Conservation (phyloP, 1,284 basidiomycete species). For the Cutaneotrichosporon dermatis region DNA sequence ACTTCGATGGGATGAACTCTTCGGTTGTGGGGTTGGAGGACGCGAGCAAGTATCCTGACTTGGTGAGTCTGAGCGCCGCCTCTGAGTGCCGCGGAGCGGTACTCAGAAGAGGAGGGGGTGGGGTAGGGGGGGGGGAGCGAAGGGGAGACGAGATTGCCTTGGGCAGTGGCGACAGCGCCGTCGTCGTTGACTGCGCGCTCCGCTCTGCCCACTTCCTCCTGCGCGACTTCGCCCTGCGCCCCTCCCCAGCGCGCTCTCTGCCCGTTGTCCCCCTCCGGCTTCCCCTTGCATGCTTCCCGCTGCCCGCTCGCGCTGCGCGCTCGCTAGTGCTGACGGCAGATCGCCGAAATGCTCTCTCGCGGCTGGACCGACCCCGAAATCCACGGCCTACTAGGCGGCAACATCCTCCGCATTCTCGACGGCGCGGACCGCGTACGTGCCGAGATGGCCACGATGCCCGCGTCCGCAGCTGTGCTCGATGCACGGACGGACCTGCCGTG, state of each 20-base stretch:
- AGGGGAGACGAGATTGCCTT: too few relatives aligned
- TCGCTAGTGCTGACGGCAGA: background rate
- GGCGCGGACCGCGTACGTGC: slow-evolving; percentile 62
- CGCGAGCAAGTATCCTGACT: slow-evolving; percentile 60
- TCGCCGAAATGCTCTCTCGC: slow-evolving; percentile 63
- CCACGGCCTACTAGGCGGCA: slow-evolving; percentile 69
- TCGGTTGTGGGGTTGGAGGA: slow-evolving; percentile 57
- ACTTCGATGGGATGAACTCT: slow-evolving; percentile 58
- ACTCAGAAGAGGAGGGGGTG: too few relatives aligned
- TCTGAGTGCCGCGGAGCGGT: background rate
- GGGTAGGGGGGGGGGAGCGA: too few relatives aligned
- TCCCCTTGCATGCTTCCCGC: too few relatives aligned
- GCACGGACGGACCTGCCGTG: slow-evolving; percentile 39
- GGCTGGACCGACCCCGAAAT: slow-evolving; percentile 75
- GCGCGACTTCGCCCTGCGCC: too few relatives aligned
- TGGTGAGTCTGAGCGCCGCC: too few relatives aligned
- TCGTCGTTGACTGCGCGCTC: too few relatives aligned
- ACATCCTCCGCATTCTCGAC: slow-evolving; percentile 68
- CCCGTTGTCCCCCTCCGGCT: too few relatives aligned
- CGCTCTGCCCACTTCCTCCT: too few relatives aligned
- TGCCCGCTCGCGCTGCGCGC: too few relatives aligned
- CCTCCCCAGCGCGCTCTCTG: too few relatives aligned
- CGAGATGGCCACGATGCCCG: slow-evolving; percentile 51
- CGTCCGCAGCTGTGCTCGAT: slow-evolving; percentile 44
- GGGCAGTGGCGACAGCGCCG: too few relatives aligned